These are phyloP conservation scores for Onygenales sp. DNA, from an alignment of 2,329 filamentous ascomycete genomes.

Conservation along the genomic window DNA sequence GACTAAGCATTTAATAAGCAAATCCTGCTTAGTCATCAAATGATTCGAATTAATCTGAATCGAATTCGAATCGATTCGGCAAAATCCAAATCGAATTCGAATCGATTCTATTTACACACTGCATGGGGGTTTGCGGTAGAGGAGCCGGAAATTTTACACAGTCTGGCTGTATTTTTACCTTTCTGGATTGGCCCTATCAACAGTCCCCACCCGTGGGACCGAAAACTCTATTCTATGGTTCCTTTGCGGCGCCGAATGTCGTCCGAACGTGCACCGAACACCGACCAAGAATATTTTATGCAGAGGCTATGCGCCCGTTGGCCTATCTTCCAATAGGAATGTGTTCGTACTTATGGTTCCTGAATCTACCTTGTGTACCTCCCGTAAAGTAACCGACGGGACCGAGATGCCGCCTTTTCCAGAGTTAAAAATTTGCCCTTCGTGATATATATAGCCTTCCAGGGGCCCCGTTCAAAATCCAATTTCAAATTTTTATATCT, in stretches of 20 bases:
- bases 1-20: no score
- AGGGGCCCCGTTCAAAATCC: not conserved
- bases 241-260: not conserved
- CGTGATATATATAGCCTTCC: constrained; percentile 6
- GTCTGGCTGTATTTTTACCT: no score
- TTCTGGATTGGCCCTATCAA: not conserved
- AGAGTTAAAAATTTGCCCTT: not conserved
- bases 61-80: no score
- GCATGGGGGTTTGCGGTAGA: no score
- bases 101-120: no score
- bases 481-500: no score
- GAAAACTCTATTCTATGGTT: not conserved
- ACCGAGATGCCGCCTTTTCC: constrained; percentile 9
- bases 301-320: not conserved
- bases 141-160: no score
- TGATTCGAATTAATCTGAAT: no score
- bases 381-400: not conserved
- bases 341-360: not conserved
- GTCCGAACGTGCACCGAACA: not conserved
- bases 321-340: not conserved
- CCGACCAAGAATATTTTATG: not conserved
- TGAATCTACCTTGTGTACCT: not conserved
- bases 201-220: not conserved
- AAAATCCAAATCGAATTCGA: no score
- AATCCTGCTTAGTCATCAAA: no score